Evolutionary conservation across 345 rosid species (phyloP).

Genomic region (Garcia nutans): DNA sequence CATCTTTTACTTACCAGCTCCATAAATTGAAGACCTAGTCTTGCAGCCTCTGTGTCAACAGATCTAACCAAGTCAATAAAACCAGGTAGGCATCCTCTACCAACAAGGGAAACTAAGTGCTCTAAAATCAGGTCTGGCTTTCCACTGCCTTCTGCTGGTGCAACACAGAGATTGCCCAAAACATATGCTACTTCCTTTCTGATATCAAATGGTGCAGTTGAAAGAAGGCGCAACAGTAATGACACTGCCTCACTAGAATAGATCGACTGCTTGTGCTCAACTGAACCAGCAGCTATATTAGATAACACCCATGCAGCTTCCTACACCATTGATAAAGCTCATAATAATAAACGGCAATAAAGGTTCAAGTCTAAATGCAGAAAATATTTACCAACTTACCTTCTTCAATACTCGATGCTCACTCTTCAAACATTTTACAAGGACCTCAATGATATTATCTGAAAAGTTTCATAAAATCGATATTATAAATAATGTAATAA

Average conservation of each 20-base stretch:
- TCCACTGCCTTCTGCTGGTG: conserved; percentile 56
- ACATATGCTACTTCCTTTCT: conserved; percentile 89
- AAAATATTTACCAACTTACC: conserved; percentile 39
- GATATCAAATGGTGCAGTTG: conserved; percentile 78
- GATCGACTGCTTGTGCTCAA: conserved; percentile 77
- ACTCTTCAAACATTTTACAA: conserved; percentile 80
- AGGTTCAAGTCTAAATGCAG: not conserved
- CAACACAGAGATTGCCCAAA: conserved; percentile 95
- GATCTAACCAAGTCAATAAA: conserved; percentile 83
- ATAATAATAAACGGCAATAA: conserved; percentile 4
- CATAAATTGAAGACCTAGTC: conserved; percentile 90
- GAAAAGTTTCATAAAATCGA: conserved; percentile 30
- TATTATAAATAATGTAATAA: conserved; percentile 17
- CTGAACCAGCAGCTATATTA: conserved; percentile 89
- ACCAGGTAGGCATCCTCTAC: conserved; percentile 77
- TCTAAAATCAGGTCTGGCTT: conserved; percentile 68
- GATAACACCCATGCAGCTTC: conserved; percentile 98
- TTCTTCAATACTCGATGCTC: conserved; percentile 92
- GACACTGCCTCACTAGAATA: conserved; percentile 67
- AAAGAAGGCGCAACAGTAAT: conserved; percentile 62
- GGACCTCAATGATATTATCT: conserved; percentile 62
- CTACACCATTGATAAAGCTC: conserved; percentile 34
- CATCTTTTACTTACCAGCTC: conserved; percentile 72
- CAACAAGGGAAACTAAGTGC: conserved; percentile 72
- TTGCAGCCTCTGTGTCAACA: conserved; percentile 79